These are phyloP conservation scores for Paramecium tetraurelia DNA, from an alignment of 73 alveolate genomes.

Conservation along the genomic window DNA sequence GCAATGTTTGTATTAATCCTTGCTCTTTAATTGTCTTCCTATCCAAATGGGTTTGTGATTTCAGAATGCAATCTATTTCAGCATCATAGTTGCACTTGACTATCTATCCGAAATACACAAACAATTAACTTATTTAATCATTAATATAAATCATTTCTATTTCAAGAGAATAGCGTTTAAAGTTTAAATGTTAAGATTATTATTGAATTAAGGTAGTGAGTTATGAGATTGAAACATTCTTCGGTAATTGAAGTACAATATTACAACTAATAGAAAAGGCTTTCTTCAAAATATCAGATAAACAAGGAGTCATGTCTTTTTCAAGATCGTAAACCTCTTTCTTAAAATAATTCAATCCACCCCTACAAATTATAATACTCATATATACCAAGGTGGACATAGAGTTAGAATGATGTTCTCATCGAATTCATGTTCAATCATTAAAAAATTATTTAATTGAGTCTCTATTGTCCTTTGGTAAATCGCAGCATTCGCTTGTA, in stretches of 20 bases:
- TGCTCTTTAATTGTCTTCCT: background rate
- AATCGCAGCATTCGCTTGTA: constrained; percentile 56
- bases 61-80: background rate
- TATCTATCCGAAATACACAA: constrained; percentile 4
- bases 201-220: background rate
- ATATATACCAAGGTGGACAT: constrained; percentile 71
- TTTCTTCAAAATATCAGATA: background rate
- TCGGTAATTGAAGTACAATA: background rate
- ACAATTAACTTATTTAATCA: background rate
- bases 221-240: background rate
- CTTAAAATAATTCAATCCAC: constrained; percentile 67
- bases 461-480: constrained; percentile 63
- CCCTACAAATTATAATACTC: background rate
- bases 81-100: background rate
- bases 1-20: background rate
- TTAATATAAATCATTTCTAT: constrained; percentile 37
- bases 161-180: background rate
- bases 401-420: constrained; percentile 58
- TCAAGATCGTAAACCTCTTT: background rate
- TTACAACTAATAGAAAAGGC: constrained; percentile 20
- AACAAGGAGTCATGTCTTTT: background rate
- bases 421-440: constrained; percentile 48
- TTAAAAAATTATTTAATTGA: constrained; percentile 33
- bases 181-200: background rate
- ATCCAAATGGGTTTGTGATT: background rate